Evolutionary conservation across 768 basidiomycete genomes (phyloP).

Genomic region (Lactarius sanguifluus): DNA sequence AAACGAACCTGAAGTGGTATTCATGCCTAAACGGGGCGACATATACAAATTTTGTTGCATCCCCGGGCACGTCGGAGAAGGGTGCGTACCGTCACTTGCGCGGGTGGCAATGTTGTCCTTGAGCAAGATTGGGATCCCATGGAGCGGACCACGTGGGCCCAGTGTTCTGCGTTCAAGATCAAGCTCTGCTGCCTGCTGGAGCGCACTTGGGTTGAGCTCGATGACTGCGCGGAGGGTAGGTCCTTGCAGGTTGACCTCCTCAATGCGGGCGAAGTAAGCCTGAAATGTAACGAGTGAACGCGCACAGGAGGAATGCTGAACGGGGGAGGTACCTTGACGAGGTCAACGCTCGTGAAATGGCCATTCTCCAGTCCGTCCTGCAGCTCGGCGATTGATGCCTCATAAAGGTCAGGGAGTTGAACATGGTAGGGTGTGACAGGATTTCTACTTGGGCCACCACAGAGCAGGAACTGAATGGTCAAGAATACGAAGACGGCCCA

Average conservation of each 20-base stretch:
- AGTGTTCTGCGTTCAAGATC: conserved; percentile 31
- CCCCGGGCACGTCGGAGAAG: not conserved
- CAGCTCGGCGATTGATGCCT: conserved; percentile 42
- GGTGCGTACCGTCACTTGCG: conserved; percentile 34
- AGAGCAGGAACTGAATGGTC: not conserved
- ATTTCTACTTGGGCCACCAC: not conserved
- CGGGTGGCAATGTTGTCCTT: conserved; percentile 41
- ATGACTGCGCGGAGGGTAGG: conserved; percentile 42
- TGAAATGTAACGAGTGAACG: conserved; percentile 17
- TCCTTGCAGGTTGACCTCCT: conserved; percentile 44
- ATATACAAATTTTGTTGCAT: conserved; percentile 32
- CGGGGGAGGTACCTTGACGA: conserved; percentile 38
- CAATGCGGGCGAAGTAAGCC: conserved; percentile 45
- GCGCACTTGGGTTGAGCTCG: conserved; percentile 41
- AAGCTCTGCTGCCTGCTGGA: conserved; percentile 38
- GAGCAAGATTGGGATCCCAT: conserved; percentile 40
- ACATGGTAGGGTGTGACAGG: not conserved
- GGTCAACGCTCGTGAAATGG: conserved; percentile 43
- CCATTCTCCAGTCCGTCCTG: conserved; percentile 40
- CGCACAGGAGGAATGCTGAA: not conserved
- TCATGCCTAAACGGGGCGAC: conserved; percentile 37
- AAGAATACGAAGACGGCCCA: not conserved
- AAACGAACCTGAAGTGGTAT: conserved; percentile 40
- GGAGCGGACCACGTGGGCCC: conserved; percentile 36
- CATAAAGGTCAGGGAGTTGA: conserved; percentile 42